Base-by-base conservation (phyloP, 2,329 filamentous ascomycete genomes). In the Acrocalymma vagum region DNA sequence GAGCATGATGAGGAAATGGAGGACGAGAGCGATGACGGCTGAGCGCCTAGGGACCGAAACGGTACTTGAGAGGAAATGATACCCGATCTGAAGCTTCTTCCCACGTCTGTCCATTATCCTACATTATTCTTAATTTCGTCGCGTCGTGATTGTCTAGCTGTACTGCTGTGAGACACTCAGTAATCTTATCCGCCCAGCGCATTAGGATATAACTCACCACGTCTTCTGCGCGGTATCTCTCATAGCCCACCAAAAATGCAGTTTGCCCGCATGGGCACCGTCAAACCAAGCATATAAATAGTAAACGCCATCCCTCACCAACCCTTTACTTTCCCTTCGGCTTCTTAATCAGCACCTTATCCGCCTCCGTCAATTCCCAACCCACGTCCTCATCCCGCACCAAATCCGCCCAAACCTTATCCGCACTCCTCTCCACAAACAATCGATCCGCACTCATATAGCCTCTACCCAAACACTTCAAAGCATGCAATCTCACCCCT, bases 401-500 rank as follows among this genome's bases (percentile, higher is more conserved):
- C 60, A 97, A 72, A 34, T 83, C 82, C 9, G 82, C 77, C 91
- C 93, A 99, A n/a, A 72, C 75, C 54, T 81, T 76, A 31, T 83
- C 84, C 4, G 87, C 80, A 42, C 82, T 79, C 62, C 78, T 79
- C 71, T 94, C 88, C 34, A 96, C 71, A 67, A 86, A 90, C 3
- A 63, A 65, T 43, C 80, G 69, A 37, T 90, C 88, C 7, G 90
- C 85, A 14, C 74, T 82, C 51, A 96, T 72, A 68, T 99, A 99
- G 4, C 86, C 81, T 60, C 85, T 82, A 1, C 90, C 91, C 38
- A 97, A 81, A 65, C 91, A 94, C 74, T 96, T 95, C 55, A 97
- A 75, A 22, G 88, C 84, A 70, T 92, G 87, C 53, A 83, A 76
- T 54, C 87, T 78, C 62, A 96, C 78, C n/a, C 81, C 78, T 16